phyloP scores from a whole-genome alignment of 1,284 basidiomycete species.

The Tilletia caries region DNA sequence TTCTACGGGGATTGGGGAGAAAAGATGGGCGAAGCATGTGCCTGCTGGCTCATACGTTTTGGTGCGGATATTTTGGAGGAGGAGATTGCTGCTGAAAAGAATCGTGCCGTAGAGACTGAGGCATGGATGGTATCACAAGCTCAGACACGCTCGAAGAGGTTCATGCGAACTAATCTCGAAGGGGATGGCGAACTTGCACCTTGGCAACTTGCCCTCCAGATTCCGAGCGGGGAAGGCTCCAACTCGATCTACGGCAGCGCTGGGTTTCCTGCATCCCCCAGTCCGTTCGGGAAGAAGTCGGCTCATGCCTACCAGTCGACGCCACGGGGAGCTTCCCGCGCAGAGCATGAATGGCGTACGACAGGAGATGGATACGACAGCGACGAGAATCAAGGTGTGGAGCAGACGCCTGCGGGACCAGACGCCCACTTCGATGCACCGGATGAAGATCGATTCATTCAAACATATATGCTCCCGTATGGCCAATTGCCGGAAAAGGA shows the following conservation, averaged over 20 bases:
- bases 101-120: slow-evolving; percentile 2
- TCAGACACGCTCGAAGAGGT: background rate
- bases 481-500: slow-evolving; percentile 31
- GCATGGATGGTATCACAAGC: slow-evolving; percentile 1
- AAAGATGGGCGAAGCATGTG: slow-evolving; percentile 84
- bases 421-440: slow-evolving; percentile 8
- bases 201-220: slow-evolving; percentile 6
- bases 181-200: background rate
- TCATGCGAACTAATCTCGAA: background rate
- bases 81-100: slow-evolving; percentile 59
- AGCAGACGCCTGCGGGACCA: background rate
- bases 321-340: background rate
- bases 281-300: background rate
- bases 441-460: slow-evolving; percentile 32
- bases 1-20: slow-evolving; percentile 68
- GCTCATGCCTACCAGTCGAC: background rate
- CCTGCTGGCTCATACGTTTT: slow-evolving; percentile 85
- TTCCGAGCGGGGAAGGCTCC: slow-evolving; percentile 9
- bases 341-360: background rate
- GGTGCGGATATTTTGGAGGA: slow-evolving; percentile 70
- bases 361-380: background rate
- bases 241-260: slow-evolving; percentile 2
- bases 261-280: background rate
- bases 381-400: background rate
- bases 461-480: slow-evolving; percentile 30